Evolutionary conservation across 306 rosid genomes (phyloP), one percentile per base, ranked within the genome.

Genomic region (Vigna unguiculata): DNA sequence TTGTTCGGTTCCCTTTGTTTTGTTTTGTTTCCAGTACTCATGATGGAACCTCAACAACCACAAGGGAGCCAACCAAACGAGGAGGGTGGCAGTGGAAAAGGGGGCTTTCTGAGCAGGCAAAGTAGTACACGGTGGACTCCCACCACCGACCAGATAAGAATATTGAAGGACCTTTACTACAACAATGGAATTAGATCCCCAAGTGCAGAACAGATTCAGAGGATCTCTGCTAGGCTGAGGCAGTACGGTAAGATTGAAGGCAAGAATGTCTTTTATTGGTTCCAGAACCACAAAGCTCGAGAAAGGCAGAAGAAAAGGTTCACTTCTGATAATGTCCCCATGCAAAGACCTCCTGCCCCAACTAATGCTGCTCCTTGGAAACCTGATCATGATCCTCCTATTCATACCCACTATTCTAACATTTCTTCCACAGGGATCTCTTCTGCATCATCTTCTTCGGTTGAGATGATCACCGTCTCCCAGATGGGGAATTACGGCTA

Each of bases 181-280:
- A 93, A 87, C 97, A 90, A 90, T 72, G 98, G 97, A 0, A 84
- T 93, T 40, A 82, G 98, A 79, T 93, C 98, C 34, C 98, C 98
- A 0, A 89, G 86, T 54, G 98, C 96, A 14, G 99, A 96, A 62
- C 99, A 96, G 90, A 92, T 96, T 83, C 99, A 96, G 91, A 88
- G 90, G 80, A 96, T 96, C 88, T 92, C 97, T 72, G 93, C 97
- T 73, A 80, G 96, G 69, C 85, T 96, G 40, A 83, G 97, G 64
- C 93, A 90, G 86, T 96, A 89, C 86, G 99, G 99, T 11, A 92
- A 96, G 91, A 96, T 96, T 40, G 99, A 96, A 82, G 97, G 98
- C 45, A 96, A 96, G 63, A 93, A 93, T 68, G 98, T 93, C 9
- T 93, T 93, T 75, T 91, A 93, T 64, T 93, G 98, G 98, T 93